Base-by-base conservation (phyloP, 495 filamentous ascomycete genomes). In the Achaetomiella virescens region DNA sequence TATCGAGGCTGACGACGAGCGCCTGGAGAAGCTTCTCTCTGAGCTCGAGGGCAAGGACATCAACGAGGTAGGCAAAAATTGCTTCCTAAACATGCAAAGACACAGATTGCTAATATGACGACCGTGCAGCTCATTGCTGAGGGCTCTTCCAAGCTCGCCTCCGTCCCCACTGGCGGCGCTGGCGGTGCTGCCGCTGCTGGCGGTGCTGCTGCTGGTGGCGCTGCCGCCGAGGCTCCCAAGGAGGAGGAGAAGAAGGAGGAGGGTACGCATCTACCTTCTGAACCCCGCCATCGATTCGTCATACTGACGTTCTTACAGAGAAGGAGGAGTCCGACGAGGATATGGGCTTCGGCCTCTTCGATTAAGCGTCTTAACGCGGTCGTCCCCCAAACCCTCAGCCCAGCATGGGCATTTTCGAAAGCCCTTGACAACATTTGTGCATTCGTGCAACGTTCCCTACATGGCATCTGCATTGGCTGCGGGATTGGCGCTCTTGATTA, bases 301-400 rank as follows among this genome's bases (percentile, higher is more conserved):
- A 8, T 55, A 60, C 79, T 72, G 67, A 73, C 67, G 38, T 46
- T 21, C 7, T 12, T 43, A 29, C 60, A 81, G 78, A 77, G 70
- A 80, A 78, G 75, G 78, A 86, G 77, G 93, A 97, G 84, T 97
- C 93, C 71, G 93, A 99, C 77, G 93, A 99, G 72, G 93, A 99
- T 72, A 99, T 99, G 93, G 93, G 93, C 70, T 96, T 99, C 82
- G 93, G 93, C 87, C 91, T 99, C 57, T 97, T 97, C 87, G 92
- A 97, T 81, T 97, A 89, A 83, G 61, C 70, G 53, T 31, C 45
- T 52, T 31, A 36, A 27, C 38, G 37, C 57, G 48, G 61, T 52
- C 38, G 36, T 41, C 27, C 48, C 44, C 48, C 57, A 47, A 41
- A 15, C 47, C 33, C 12, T 38, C 27, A 42, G 48, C 33, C 33